phyloP scores from a whole-genome alignment of 495 filamentous ascomycete species.

The Jackrogersella minutella region DNA sequence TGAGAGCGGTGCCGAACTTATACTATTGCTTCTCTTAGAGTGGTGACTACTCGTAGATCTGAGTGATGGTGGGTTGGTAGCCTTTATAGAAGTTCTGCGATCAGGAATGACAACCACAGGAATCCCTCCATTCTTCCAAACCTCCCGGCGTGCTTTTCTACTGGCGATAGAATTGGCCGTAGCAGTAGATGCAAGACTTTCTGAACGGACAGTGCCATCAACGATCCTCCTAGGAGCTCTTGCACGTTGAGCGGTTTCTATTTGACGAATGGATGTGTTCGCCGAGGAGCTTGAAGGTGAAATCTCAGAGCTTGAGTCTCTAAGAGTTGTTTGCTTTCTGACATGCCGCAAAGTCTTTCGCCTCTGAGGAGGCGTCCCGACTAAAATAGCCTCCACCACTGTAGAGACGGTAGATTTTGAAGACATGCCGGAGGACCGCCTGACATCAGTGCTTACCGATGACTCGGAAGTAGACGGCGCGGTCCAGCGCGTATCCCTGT shows the following conservation, averaged over 20 bases:
- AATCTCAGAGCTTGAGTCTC: constrained; percentile 63
- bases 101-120: constrained; percentile 78
- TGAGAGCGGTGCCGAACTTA: constrained; percentile 52
- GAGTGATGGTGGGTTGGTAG: constrained; percentile 58
- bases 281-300: constrained; percentile 58
- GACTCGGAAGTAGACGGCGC: constrained; percentile 52
- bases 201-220: constrained; percentile 52
- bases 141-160: constrained; percentile 62
- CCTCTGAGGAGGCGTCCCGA: constrained; percentile 66
- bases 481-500: constrained; percentile 40
- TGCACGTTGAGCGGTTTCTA: constrained; percentile 40
- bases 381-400: constrained; percentile 72
- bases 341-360: constrained; percentile 72
- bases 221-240: constrained; percentile 30
- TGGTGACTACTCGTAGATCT: constrained; percentile 62
- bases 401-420: constrained; percentile 68
- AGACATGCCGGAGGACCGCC: constrained; percentile 69
- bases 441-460: constrained; percentile 56
- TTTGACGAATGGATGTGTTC: constrained; percentile 44
- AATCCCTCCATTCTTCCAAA: constrained; percentile 63
- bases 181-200: constrained; percentile 66
- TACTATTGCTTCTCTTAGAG: constrained; percentile 55
- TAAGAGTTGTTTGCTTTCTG: constrained; percentile 63
- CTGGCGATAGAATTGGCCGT: constrained; percentile 64
- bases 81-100: constrained; percentile 69